Evolutionary conservation across 208 protist genomes (phyloP).

Genomic region (Baffinella frigidus): DNA sequence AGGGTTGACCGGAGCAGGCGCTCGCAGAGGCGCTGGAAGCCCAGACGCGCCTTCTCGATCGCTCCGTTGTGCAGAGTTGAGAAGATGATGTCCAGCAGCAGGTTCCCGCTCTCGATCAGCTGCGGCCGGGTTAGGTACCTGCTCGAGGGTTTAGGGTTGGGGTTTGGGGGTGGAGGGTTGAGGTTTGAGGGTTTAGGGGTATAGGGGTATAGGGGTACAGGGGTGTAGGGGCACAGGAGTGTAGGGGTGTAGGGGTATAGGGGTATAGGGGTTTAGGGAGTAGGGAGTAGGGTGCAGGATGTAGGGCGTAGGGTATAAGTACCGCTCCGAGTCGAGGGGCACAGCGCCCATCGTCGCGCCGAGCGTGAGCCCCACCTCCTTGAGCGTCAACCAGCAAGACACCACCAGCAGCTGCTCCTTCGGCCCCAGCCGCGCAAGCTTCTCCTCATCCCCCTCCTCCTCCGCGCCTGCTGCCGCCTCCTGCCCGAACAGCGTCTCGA

Average conservation of each 20-base stretch:
- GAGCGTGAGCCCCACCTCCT: not conserved
- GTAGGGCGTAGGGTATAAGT: too few species aligned
- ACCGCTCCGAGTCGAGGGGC: not conserved
- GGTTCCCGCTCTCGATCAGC: not conserved
- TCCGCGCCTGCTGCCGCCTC: not conserved
- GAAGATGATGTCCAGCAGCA: conserved; percentile 31
- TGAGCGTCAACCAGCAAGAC: conserved; percentile 12
- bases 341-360: not conserved
- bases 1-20: not conserved
- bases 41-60: conserved; percentile 6
- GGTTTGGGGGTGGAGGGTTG: too few species aligned
- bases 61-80: not conserved
- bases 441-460: not conserved
- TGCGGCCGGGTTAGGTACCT: not conserved
- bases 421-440: not conserved
- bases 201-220: too few species aligned
- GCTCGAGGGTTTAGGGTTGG: too few species aligned
- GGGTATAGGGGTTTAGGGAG: too few species aligned
- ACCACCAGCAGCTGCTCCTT: conserved; percentile 15
- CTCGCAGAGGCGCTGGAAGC: not conserved
- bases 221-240: too few species aligned
- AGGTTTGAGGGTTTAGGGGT: too few species aligned
- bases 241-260: too few species aligned
- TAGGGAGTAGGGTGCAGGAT: too few species aligned
- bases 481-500: not conserved